Conservation (phyloP, 306 rosid species). For the Cucurbita moschata region DNA sequence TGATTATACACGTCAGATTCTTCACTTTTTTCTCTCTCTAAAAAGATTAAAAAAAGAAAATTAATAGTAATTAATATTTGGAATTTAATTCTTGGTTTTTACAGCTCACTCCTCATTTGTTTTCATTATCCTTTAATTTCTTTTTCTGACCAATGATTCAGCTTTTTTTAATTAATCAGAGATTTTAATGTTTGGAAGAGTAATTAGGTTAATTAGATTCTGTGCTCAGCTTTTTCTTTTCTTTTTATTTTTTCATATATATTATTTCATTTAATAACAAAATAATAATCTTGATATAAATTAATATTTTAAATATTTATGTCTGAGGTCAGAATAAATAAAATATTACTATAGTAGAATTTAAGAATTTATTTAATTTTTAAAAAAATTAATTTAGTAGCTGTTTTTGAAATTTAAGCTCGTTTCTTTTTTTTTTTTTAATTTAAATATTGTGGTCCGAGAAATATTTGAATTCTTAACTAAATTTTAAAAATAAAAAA, state of each 20-base stretch:
- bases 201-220: background rate
- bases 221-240: background rate
- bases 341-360: too few relatives aligned
- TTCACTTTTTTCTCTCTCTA: background rate
- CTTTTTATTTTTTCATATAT: background rate
- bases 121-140: slow-evolving; percentile 1
- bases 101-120: slow-evolving; percentile 25
- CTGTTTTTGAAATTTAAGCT: too few relatives aligned
- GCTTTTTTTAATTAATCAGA: background rate
- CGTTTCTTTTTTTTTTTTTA: too few relatives aligned
- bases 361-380: too few relatives aligned
- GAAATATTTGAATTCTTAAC: too few relatives aligned
- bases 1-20: background rate
- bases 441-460: too few relatives aligned
- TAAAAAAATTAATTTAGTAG: too few relatives aligned
- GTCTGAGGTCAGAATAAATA: too few relatives aligned
- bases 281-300: too few relatives aligned
- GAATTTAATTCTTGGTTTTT: background rate
- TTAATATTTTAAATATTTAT: too few relatives aligned
- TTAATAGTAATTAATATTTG: background rate
- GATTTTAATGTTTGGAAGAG: background rate
- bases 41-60: background rate
- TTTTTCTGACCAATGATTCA: background rate
- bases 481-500: too few relatives aligned
- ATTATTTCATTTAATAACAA: background rate